Base-by-base conservation (phyloP, 306 rosid genomes). In the Rosa multiflora region DNA sequence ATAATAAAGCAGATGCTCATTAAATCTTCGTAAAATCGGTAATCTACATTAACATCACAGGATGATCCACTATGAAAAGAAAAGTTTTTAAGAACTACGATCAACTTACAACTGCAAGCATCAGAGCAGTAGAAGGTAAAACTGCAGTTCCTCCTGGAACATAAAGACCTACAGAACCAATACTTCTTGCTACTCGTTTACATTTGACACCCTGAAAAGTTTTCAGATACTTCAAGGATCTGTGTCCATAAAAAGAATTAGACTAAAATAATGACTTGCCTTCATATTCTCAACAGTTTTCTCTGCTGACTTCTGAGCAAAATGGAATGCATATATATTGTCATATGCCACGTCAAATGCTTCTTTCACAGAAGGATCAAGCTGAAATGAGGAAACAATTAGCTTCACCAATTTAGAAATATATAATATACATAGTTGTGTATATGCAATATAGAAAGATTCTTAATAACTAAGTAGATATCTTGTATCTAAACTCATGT, bases 141-240 rank as follows among this genome's bases (percentile, higher is more conserved):
- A 95, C 97, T 83, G 99, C 99, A 82, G 98, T 93, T 80, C 99
- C 99, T 78, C 99, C 99, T 46, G 99, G 99, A 88, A 92, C 95
- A 77, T 95, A 95, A 82, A 95, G 91, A 85, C 99, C 99, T 67
- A 95, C 99, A 80, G 99, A 92, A 77, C 88, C 85, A 77, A 95
- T 95, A 89, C 98, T 82, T 91, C 99, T 90, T 26, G 99, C 94
- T 75, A 95, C 97, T 74, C 96, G 88, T 89, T 92, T 95, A 92
- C 99, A 95, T 82, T 81, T 90, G 79, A 95, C 99, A 39, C 99
- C 99, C 99, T 92, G 90, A 66, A 74, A 87, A 78, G 51, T 76
- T 76, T 40, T 52, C 6, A 62, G 46, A 73, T 67, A n/a, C 47
- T 29, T 42, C 53, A 14, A 43, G 42, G 53, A 59, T 73, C 55